Base-by-base conservation (phyloP, 768 basidiomycete species). In the Hericium alpestre region DNA sequence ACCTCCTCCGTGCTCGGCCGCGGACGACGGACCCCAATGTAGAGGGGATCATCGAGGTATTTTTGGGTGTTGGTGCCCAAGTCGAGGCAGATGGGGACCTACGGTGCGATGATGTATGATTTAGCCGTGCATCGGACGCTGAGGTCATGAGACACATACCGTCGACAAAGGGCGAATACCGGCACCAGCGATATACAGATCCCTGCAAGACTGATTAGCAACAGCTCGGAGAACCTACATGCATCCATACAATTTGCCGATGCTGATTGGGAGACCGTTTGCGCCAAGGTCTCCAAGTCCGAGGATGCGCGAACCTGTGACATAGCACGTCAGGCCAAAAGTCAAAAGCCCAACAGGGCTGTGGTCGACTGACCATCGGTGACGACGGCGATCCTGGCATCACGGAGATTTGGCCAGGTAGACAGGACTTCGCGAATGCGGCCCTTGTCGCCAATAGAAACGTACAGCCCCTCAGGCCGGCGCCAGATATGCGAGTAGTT, bases 351-450 rank as follows among this genome's bases (percentile, higher is more conserved):
- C 15, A 15, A 56, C 5, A 15, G 48, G 48, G 38, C 10, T 10
- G 16, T 27, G 25, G 38, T 27, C 25, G 32, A 68, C 75, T 59
- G 63, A 74, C 92, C 93, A 69, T 95, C 93, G 0, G 93, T 96
- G 22, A 96, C 92, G 47, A 97, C 93, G 54, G 83, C 81, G 61
- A 96, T 94, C 40, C 90, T 80, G 16, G 87, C 86, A 38, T 90
- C 83, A 52, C 83, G 76, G 57, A 83, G 70, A 58, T 76, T 80
- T 7, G 87, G 84, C 86, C 89, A 92, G 64, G 84, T 86, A 47
- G 73, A 70, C 40, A 94, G 73, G 57, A 94, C 80, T 59, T 76
- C 70, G 48, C 80, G 74, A 63, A 94, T 86, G 47, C 81, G 84
- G 48, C 90, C 92, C 67, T 89, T 89, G 72, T 97, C 91, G 54